These are phyloP conservation scores for Perkinsus olseni DNA, from an alignment of 169 alveolate genomes.

Conservation along the genomic window DNA sequence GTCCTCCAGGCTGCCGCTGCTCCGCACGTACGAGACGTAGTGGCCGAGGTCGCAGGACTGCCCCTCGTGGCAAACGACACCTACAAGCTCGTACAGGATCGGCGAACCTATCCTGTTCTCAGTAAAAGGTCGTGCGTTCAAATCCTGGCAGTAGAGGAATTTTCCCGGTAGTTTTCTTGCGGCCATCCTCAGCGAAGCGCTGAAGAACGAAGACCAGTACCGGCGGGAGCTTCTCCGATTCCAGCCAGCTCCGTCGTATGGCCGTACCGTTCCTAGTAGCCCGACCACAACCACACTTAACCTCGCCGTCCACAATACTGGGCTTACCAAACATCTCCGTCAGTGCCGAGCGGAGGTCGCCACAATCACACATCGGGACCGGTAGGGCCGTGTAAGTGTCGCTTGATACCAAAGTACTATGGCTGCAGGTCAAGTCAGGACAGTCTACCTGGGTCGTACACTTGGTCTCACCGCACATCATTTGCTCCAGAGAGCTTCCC, in stretches of 20 bases:
- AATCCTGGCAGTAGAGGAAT: background rate
- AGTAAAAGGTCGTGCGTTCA: background rate
- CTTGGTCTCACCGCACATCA: background rate
- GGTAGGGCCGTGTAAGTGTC: background rate
- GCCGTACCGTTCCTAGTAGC: background rate
- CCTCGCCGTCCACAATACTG: background rate
- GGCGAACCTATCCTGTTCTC: background rate
- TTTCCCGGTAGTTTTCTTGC: background rate
- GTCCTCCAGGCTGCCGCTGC: background rate
- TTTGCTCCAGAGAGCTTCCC: background rate
- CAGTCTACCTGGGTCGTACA: background rate
- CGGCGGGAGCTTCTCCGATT: background rate
- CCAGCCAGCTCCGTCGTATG: background rate
- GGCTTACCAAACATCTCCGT: background rate
- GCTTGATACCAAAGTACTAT: background rate
- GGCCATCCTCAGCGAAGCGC: background rate
- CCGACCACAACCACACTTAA: background rate
- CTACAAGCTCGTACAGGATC: background rate
- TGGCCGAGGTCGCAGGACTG: slow-evolving; percentile 2
- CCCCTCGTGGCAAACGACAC: background rate
- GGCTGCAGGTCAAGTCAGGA: background rate
- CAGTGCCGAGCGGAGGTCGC: background rate
- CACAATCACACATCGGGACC: background rate
- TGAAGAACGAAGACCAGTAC: background rate
- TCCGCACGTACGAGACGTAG: background rate